Evolutionary conservation across 2,329 filamentous ascomycete genomes (phyloP), one percentile per base, ranked within the genome.

Genomic region (Hortaea sp.): DNA sequence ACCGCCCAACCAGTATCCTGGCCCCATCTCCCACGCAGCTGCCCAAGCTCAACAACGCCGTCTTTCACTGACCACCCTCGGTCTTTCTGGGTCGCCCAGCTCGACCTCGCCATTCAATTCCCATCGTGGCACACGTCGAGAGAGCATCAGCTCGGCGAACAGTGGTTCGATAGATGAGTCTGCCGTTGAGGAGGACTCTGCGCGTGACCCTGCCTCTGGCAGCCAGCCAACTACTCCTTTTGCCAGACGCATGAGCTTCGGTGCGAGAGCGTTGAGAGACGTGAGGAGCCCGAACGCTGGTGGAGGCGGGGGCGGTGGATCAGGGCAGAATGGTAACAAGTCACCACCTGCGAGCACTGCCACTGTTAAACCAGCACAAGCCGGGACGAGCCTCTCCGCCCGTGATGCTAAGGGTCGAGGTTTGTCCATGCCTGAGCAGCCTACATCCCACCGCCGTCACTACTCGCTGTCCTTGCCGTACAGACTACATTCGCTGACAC

Each of bases 241-340:
- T 62, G 78, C 78, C 49, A 83, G 89, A 56, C 84, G 89, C 49
- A 82, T 95, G 72, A 95, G 89, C 68, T 94, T 95, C 61, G 89
- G 90, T 50, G 84, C 84, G 50, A 80, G 88, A 64, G 85, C 85
- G 54, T 73, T 88, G 66, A 77, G 81, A 57, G 82, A 81, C 66
- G 78, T 85, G 57, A 82, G 81, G 56, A 70, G 71, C 13, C 13
- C 37, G 52, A 69, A 41, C 57, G 62, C 63, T 59, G 83, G 80
- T 63, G 50, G 54, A 28, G 57, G 57, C 42, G 58, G 57, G 40
- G 50, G 49, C 54, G 66, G 50, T 39, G 52, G 49, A 41, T 55
- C 55, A 29, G 55, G 53, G 44, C 56, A 56, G 52, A 62, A 63
- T 58, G 61, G 58, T 58, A 57, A 55, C 52, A 63, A 59, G 51